Evolutionary conservation across 257 asterid species (phyloP), one percentile per base, ranked within the genome.

Genomic region (Scutellaria baicalensis): DNA sequence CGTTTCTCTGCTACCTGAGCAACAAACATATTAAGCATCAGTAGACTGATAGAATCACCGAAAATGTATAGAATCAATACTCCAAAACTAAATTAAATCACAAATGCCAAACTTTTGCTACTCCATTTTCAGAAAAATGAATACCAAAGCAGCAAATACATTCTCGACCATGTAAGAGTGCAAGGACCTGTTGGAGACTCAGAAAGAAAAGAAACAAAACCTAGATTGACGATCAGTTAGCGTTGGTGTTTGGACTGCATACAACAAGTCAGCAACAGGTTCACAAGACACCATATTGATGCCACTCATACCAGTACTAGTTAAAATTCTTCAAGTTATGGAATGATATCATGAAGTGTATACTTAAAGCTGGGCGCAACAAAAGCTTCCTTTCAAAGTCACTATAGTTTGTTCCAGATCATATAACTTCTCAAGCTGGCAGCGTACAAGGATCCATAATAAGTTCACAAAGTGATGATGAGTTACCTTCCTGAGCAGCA

Each of bases 401-500:
- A 17, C 20, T 44, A 49, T 35, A 60, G 38, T 63, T 21, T 55
- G 23, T 17, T 56, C 63, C 57, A 62, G 45, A 9, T 49, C 71
- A 58, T 57, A 49, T 55, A 62, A 54, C 66, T 69, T 55, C 58
- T 50, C 75, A 55, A 14, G 51, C 67, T 36, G 66, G 68, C 69
- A 49, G 47, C 8, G 48, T 31, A 49, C 59, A 70, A 49, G 35
- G 56, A 71, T 50, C 14, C 49, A 51, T 35, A 20, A 62, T 39
- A 59, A 69, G 64, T 43, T 70, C 51, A 35, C 31, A 36, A 64
- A 1, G 48, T 35, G 58, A 33, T 33, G 48, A 69, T 11, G 45
- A 66, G 20, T 68, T 87, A 94, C 99, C 99, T 83, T 81, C 86
- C 68, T 74, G 82, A 51, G 79, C 71, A 52, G 80, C 75, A 78